Conservation (phyloP, 306 rosid species). For the Sechiopsis laciniata region DNA sequence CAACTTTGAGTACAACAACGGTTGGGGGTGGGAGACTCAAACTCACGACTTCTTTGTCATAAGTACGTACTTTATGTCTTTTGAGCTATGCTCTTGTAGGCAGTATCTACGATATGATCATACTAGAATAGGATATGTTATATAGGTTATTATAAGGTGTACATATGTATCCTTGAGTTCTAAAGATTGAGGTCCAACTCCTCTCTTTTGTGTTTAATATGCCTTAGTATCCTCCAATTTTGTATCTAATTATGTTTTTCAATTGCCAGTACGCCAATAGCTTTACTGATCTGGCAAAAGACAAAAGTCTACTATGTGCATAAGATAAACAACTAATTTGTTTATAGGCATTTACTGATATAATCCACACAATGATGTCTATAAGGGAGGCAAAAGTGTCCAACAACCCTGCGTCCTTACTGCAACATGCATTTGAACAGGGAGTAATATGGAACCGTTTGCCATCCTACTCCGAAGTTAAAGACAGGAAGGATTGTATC, state of each 20-base stretch:
- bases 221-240: slow-evolving; percentile 6
- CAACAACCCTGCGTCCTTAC: not conserved
- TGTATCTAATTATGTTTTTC: not conserved
- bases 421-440: slow-evolving; percentile 7
- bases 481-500: not conserved
- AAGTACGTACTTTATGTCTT: too few species aligned
- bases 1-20: too few species aligned
- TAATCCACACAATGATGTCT: not conserved
- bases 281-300: not conserved
- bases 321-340: not conserved
- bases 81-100: too few species aligned
- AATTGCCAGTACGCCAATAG: not conserved
- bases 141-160: too few species aligned
- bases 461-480: not conserved
- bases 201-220: not conserved
- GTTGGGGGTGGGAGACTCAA: too few species aligned
- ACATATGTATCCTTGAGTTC: too few species aligned
- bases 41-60: too few species aligned
- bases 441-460: not conserved
- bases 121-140: too few species aligned
- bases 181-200: not conserved
- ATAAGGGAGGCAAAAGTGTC: not conserved
- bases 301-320: not conserved
- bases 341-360: not conserved
- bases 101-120: too few species aligned